Evolutionary conservation across 2,329 filamentous ascomycete genomes (phyloP), one percentile per base, ranked within the genome.

Genomic region (Periglandula ipomoeae): DNA sequence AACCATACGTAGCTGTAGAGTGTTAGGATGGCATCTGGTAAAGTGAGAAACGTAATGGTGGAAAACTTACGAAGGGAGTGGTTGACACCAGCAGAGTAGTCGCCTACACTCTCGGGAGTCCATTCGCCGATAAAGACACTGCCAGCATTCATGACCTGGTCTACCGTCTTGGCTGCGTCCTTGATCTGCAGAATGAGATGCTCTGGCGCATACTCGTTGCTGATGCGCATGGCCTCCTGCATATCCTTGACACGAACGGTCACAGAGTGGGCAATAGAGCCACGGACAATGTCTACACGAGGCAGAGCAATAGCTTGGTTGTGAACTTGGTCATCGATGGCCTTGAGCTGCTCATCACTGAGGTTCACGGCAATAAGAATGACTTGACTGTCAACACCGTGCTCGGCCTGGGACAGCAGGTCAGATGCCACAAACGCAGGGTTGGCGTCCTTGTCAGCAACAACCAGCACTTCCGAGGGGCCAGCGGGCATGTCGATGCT

Each of bases 401-500:
- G 93, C 70, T 98, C 93, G 1, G 93, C 93, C 70, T 98, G 93
- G 38, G 87, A 95, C 44, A 98, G 76, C 19, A 98, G 78, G 64
- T 98, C 93, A 2, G 89, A 94, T 5, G 93, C 93, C 44, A 98
- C 91, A 62, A 97, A 98, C 1, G 88, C 89, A 4, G 93, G 91
- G 64, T 95, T 91, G 44, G 93, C 82, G 45, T 84, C 77, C 65
- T 83, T 81, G 70, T 98, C 93, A 26, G 93, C 93, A 46, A 98
- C 78, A 49, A 98, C 93, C n/a, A 98, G 79, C 3, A 98, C 89
- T 66, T 98, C 93, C 32, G 89, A 95, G 0, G 93, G 93, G 0
- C 93, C 93, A 32, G 93, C 93, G 10, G 93, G 93, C 93, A 98
- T 98, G 64, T 98, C 93, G 60, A 98, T 98, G 67, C 89, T 85